Conservation (phyloP, 106 monocot genomes). For the Dactylorhiza incarnata region DNA sequence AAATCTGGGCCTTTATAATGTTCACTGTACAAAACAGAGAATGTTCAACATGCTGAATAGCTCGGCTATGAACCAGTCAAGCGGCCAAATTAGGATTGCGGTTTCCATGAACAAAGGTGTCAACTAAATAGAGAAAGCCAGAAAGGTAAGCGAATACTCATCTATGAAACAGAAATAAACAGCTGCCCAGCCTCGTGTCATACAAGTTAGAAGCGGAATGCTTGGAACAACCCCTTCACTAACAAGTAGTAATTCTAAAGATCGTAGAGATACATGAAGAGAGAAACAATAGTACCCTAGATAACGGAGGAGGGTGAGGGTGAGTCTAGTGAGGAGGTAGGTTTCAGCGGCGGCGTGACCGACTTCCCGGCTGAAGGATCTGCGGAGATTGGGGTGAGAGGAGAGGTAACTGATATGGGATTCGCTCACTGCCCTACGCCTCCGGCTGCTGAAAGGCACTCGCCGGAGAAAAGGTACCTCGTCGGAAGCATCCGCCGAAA, state of each 20-base stretch:
- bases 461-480: conserved; percentile 4
- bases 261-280: not conserved
- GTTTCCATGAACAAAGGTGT: no score
- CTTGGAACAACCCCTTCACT: no score
- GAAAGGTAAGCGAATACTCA: no score
- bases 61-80: no score
- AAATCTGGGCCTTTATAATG: no score
- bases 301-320: conserved; percentile 26
- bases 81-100: no score
- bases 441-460: conserved; percentile 2
- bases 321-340: conserved; percentile 66
- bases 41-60: no score
- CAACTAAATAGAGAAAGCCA: no score
- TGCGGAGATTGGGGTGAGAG: conserved; percentile 4
- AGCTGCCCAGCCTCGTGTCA: no score
- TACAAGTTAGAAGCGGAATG: no score
- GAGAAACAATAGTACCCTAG: conserved; percentile 7
- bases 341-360: conserved; percentile 89
- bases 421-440: conserved; percentile 29
- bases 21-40: no score
- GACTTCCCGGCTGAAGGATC: conserved; percentile 56
- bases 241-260: not conserved
- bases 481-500: not conserved
- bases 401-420: not conserved
- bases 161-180: no score